These are phyloP conservation scores for Solanum rostratum DNA, from an alignment of 257 asterid genomes.

Conservation along the genomic window DNA sequence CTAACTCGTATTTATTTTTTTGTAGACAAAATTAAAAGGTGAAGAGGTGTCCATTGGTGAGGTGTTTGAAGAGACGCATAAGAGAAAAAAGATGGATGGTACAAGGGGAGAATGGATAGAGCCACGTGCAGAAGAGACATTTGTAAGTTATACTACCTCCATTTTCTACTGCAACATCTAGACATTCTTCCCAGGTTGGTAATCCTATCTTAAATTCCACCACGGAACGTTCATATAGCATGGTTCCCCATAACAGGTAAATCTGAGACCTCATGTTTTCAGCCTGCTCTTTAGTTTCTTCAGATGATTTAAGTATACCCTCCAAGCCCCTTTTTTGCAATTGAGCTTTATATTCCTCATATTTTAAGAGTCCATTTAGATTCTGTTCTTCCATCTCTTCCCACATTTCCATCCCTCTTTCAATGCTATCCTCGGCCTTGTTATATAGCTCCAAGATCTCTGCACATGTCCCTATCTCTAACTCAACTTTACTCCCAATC, in stretches of 20 bases:
- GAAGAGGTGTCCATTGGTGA: too few species aligned
- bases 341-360: slow-evolving; percentile 49
- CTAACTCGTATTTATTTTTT: too few species aligned
- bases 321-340: slow-evolving; percentile 54
- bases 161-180: slow-evolving; percentile 88
- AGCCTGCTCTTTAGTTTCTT: slow-evolving; percentile 60
- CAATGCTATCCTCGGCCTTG: slow-evolving; percentile 91
- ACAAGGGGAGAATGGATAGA: too few species aligned
- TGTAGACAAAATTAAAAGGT: too few species aligned
- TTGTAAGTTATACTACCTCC: too few species aligned
- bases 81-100: too few species aligned
- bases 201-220: slow-evolving; percentile 77
- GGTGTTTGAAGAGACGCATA: too few species aligned
- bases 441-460: slow-evolving; percentile 74
- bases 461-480: slow-evolving; percentile 43
- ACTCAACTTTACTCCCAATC: slow-evolving; percentile 39
- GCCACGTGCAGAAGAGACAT: too few species aligned
- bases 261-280: slow-evolving; percentile 69
- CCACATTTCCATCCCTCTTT: slow-evolving; percentile 84
- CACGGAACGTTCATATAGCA: slow-evolving; percentile 89
- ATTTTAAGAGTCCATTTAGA: slow-evolving; percentile 69
- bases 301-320: slow-evolving; percentile 39
- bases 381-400: slow-evolving; percentile 89
- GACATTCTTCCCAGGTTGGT: slow-evolving; percentile 90
- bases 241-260: slow-evolving; percentile 78